Conservation (phyloP, 768 basidiomycete species). For the Pleurotus cornucopiae region DNA sequence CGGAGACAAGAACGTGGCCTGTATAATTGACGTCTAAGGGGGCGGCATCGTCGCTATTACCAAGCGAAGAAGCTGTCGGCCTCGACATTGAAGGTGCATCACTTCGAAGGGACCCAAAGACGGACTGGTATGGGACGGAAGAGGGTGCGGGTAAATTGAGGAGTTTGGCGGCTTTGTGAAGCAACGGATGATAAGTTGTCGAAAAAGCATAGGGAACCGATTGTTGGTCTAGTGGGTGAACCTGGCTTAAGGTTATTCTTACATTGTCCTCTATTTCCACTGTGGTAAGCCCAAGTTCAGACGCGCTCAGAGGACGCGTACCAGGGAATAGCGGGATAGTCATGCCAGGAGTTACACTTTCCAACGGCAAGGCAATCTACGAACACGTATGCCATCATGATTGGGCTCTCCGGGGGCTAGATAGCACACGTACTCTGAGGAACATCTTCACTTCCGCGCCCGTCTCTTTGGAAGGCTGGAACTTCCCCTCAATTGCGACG, state of each 20-base stretch:
- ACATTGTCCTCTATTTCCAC: slow-evolving; percentile 65
- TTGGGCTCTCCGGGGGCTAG: background rate
- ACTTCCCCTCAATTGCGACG: slow-evolving; percentile 71
- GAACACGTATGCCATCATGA: background rate
- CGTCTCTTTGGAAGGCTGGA: slow-evolving; percentile 48
- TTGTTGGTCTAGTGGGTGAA: slow-evolving; percentile 70
- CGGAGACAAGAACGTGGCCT: slow-evolving; percentile 72
- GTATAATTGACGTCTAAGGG: slow-evolving; percentile 66
- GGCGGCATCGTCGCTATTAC: slow-evolving; percentile 24
- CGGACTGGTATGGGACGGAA: slow-evolving; percentile 54
- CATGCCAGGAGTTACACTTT: slow-evolving; percentile 59
- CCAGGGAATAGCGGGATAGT: slow-evolving; percentile 74
- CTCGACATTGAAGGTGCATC: slow-evolving; percentile 25
- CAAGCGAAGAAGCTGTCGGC: slow-evolving; percentile 20
- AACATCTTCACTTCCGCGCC: slow-evolving; percentile 71
- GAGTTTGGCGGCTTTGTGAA: slow-evolving; percentile 66
- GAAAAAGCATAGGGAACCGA: slow-evolving; percentile 78
- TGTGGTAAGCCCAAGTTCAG: background rate
- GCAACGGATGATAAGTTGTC: slow-evolving; percentile 52
- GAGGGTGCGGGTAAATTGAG: slow-evolving; percentile 63
- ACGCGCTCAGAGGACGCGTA: slow-evolving; percentile 23
- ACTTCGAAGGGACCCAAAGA: slow-evolving; percentile 41
- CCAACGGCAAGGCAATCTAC: slow-evolving; percentile 67
- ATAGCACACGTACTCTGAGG: slow-evolving; percentile 52
- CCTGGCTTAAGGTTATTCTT: slow-evolving; percentile 66